Evolutionary conservation across 257 asterid species (phyloP).

Genomic region (Solanum chiquidenum): DNA sequence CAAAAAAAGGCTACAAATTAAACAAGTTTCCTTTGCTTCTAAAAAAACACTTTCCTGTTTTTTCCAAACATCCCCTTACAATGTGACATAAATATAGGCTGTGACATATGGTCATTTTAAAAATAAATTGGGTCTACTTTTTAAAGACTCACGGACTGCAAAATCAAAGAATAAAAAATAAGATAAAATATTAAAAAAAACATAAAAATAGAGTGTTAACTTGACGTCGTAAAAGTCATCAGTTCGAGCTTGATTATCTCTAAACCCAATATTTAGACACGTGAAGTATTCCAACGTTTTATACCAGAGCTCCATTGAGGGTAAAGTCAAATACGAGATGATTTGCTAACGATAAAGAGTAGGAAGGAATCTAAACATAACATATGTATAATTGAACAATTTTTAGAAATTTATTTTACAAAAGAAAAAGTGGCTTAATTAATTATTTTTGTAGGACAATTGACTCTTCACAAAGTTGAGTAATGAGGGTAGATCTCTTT

Average conservation of each 20-base stretch:
- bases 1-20: background rate
- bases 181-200: background rate
- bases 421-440: background rate
- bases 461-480: background rate
- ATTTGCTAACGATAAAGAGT: background rate
- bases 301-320: background rate
- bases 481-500: background rate
- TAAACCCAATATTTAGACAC: background rate
- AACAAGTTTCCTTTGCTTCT: background rate
- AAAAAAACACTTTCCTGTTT: conserved; percentile 11
- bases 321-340: background rate
- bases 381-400: background rate
- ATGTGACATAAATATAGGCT: background rate
- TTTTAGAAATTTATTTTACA: background rate
- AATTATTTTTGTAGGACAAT: background rate
- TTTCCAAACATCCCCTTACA: conserved; percentile 32
- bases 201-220: background rate
- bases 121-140: conserved; percentile 13
- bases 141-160: background rate
- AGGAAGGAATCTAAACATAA: background rate
- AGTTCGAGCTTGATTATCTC: background rate
- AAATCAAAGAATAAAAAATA: background rate
- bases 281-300: background rate
- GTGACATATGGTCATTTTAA: conserved; percentile 30
- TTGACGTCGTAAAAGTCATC: background rate